A percentile compares a stretch with the other conserved stretches of the same genome.
Evolutionary conservation across 257 asterid genomes (phyloP).

Genomic region (Hygrophila difformis): DNA sequence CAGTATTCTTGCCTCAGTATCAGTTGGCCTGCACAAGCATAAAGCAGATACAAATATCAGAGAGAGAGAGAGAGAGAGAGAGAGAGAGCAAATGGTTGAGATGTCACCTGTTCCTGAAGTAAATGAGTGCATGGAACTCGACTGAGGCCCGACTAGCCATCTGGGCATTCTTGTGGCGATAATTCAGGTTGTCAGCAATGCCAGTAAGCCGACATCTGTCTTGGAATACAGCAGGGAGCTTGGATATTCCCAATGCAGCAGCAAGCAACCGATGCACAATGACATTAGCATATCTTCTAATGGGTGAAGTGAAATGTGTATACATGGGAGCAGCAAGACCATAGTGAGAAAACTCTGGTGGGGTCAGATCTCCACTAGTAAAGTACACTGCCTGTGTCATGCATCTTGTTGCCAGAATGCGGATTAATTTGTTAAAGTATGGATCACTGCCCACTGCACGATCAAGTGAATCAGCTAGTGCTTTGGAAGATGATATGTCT

Average conservation of each 20-base stretch:
- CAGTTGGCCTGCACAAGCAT: conserved; percentile 72
- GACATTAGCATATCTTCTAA: conserved; percentile 97
- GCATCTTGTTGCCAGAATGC: conserved; percentile 98
- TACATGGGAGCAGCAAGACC: conserved; percentile 92
- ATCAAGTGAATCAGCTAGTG: conserved; percentile 97
- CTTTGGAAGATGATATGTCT: conserved; percentile 90
- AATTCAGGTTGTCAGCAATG: conserved; percentile 73
- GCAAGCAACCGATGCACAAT: conserved; percentile 92
- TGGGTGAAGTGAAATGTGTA: conserved; percentile 99
- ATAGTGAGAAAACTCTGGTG: conserved; percentile 81
- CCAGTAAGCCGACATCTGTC: conserved; percentile 70
- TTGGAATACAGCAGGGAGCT: conserved; percentile 75
- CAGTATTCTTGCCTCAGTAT: conserved; percentile 84
- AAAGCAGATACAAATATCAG: conserved; percentile 4
- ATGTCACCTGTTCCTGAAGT: conserved; percentile 73
- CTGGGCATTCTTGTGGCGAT: conserved; percentile 95
- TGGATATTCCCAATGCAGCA: conserved; percentile 85
- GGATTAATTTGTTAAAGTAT: conserved; percentile 89
- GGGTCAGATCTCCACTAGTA: conserved; percentile 92
- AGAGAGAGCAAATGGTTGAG: conserved; percentile 2
- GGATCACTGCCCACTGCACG: conserved; percentile 92
- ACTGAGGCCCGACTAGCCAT: conserved; percentile 98
- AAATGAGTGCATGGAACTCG: conserved; percentile 89
- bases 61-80: conserved; percentile 1
- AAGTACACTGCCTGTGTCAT: conserved; percentile 99